These are phyloP conservation scores for Rubia peregrina DNA, from an alignment of 305 asterid species.

Conservation along the genomic window DNA sequence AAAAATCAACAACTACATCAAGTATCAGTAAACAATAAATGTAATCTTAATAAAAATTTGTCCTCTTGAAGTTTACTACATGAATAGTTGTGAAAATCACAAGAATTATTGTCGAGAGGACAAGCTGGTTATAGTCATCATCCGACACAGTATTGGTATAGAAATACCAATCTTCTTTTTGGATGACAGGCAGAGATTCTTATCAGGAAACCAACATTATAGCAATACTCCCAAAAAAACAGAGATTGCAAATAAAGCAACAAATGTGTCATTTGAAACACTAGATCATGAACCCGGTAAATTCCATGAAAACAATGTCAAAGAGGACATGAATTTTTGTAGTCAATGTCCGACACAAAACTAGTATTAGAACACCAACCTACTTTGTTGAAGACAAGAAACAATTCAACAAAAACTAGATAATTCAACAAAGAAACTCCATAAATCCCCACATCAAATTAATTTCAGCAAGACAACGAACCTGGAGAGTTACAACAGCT, in stretches of 20 bases:
- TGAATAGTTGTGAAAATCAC: constrained; percentile 16
- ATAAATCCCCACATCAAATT: not conserved
- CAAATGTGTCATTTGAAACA: constrained; percentile 6
- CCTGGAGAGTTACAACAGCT: constrained; percentile 73
- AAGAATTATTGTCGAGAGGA: constrained; percentile 8
- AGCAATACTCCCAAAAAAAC: not conserved
- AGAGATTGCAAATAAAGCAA: too few species aligned
- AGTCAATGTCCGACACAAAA: constrained; percentile 58
- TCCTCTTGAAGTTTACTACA: constrained; percentile 22
- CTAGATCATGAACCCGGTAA: not conserved
- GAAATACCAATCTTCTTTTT: constrained; percentile 38
- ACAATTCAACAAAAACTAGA: not conserved
- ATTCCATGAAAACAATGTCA: not conserved
- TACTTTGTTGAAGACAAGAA: constrained; percentile 43
- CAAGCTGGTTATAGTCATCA: constrained; percentile 29
- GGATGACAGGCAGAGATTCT: constrained; percentile 25
- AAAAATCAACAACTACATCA: too few species aligned
- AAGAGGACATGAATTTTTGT: constrained; percentile 14
- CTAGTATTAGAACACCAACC: constrained; percentile 33
- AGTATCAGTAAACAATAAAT: not conserved
- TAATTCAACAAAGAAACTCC: not conserved
- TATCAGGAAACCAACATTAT: too few species aligned
- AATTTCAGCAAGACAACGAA: constrained; percentile 38
- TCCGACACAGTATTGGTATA: constrained; percentile 46
- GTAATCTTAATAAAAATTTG: not conserved